Conservation (phyloP, 2,329 filamentous ascomycete species). For the Sporothrix protearum region DNA sequence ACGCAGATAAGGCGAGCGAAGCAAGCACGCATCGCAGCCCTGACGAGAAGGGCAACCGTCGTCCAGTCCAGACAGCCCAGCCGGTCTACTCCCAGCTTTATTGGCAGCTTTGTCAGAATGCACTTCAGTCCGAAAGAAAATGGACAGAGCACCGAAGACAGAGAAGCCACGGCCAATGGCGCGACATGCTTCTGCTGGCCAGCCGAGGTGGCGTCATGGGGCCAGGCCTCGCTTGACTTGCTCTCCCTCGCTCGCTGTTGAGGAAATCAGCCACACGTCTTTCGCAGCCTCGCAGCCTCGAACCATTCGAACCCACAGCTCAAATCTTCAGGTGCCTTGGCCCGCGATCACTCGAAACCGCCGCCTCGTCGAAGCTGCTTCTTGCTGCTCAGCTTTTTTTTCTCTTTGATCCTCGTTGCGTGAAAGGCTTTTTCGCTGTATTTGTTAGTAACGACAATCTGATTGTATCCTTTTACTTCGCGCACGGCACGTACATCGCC, state of each 20-base stretch:
- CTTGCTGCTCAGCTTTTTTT: constrained; percentile 50
- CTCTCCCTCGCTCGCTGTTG: background rate
- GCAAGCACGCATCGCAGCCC: background rate
- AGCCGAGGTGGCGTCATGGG: background rate
- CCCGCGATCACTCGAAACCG: constrained; percentile 13
- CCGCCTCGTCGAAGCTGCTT: constrained; percentile 45
- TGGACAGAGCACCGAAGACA: background rate
- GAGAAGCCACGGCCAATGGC: background rate
- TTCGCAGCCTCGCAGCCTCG: background rate
- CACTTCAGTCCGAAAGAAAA: background rate
- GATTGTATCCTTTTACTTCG: no score
- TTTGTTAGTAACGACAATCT: background rate
- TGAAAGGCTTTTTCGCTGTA: constrained; percentile 47
- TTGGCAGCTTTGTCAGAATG: constrained; percentile 1
- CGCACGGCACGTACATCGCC: constrained; percentile 45
- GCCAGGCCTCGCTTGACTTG: background rate
- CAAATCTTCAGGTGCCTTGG: background rate
- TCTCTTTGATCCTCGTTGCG: constrained; percentile 44
- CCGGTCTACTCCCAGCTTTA: background rate
- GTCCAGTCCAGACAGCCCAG: background rate
- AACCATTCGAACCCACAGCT: no score
- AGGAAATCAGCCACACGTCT: background rate
- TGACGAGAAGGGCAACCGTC: background rate
- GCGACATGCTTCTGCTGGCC: background rate
- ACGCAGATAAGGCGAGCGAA: background rate